These are phyloP conservation scores for Rhizophlyctis rosea DNA, from an alignment of 192 early-diverging fungal species.

Conservation along the genomic window DNA sequence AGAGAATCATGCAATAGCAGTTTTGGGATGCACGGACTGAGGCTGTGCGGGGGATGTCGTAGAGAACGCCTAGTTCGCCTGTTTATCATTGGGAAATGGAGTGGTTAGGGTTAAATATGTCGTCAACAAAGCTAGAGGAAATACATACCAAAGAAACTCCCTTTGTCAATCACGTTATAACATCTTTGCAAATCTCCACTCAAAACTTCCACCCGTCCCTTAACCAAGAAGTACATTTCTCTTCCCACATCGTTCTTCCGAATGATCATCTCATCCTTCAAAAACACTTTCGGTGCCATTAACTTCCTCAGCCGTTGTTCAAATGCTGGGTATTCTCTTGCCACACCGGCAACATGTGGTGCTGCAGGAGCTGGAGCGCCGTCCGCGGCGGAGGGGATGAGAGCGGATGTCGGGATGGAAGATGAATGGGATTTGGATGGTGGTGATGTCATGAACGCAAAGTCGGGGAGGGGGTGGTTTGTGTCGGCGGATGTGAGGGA, in stretches of 20 bases:
- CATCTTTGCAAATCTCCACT: slow-evolving; percentile 32
- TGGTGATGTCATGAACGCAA: no score
- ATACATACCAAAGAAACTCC: slow-evolving; percentile 44
- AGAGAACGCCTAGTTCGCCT: slow-evolving; percentile 46
- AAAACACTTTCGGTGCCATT: slow-evolving; percentile 33
- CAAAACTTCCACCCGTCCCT: slow-evolving; percentile 43
- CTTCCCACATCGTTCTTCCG: slow-evolving; percentile 39
- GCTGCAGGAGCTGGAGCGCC: no score
- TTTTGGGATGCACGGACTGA: slow-evolving; percentile 35
- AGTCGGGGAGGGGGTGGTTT: neutral
- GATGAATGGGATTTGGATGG: neutral
- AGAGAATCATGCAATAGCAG: slow-evolving; percentile 42
- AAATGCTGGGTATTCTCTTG: slow-evolving; percentile 33
- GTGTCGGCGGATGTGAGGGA: no score
- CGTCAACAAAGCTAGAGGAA: no score
- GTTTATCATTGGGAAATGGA: no score
- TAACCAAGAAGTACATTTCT: slow-evolving; percentile 44
- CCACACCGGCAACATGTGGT: no score
- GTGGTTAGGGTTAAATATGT: no score
- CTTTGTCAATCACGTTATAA: slow-evolving; percentile 35
- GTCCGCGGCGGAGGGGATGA: no score
- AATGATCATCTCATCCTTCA: slow-evolving; percentile 36
- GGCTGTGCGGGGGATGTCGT: slow-evolving; percentile 43
- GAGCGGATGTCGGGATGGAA: neutral
- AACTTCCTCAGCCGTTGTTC: slow-evolving; percentile 32